Evolutionary conservation across 2,329 filamentous ascomycete genomes (phyloP).

Genomic region (Aspergillus calidoustus): DNA sequence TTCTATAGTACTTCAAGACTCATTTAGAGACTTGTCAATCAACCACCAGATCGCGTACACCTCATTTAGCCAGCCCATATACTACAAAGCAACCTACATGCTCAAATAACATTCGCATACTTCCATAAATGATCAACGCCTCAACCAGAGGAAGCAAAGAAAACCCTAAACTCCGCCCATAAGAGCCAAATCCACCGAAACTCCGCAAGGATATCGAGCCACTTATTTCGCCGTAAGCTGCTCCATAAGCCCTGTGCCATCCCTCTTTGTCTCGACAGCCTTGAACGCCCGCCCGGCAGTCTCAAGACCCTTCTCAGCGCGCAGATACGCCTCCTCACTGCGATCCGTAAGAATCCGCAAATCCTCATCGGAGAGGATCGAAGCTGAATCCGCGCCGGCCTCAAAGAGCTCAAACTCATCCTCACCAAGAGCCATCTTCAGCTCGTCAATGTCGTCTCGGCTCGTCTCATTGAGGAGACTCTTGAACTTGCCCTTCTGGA

Average conservation of each 20-base stretch:
- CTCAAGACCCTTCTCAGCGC: constrained; percentile 78
- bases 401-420: constrained; percentile 74
- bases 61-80: neutral
- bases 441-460: constrained; percentile 61
- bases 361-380: constrained; percentile 76
- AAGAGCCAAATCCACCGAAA: neutral
- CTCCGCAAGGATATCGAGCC: neutral
- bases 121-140: neutral
- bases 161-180: neutral
- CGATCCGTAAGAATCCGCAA: constrained; percentile 79
- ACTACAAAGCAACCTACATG: neutral
- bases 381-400: constrained; percentile 57
- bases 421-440: constrained; percentile 67
- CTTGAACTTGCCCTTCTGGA: constrained; percentile 86
- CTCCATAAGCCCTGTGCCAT: constrained; percentile 42
- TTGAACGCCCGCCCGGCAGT: constrained; percentile 61
- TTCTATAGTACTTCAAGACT: neutral
- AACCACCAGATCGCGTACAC: neutral
- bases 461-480: constrained; percentile 63
- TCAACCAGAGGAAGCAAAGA: neutral
- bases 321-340: constrained; percentile 67
- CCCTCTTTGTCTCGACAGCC: constrained; percentile 78
- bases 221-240: constrained; percentile 29
- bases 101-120: neutral
- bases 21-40: neutral